phyloP scores from a whole-genome alignment of 169 alveolate species.

The Sarcocystis neurona region DNA sequence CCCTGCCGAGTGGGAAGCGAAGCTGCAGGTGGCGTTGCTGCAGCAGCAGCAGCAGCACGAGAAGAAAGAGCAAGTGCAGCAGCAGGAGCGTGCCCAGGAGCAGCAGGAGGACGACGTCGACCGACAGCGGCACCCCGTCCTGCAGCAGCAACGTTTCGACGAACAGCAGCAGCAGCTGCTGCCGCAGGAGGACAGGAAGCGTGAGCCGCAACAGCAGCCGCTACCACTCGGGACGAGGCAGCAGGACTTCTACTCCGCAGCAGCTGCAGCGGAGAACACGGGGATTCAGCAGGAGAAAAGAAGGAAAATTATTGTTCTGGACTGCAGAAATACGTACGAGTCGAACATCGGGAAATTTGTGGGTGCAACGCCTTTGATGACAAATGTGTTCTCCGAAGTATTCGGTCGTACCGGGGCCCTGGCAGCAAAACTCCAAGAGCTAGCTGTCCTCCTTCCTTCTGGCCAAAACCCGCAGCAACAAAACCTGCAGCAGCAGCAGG shows the following conservation, averaged over 20 bases:
- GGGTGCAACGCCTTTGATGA: slow-evolving; percentile 58
- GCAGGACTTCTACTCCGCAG: no score
- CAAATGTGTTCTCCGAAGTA: slow-evolving; percentile 57
- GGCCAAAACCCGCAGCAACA: neutral
- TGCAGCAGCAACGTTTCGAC: neutral
- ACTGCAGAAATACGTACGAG: slow-evolving; percentile 62
- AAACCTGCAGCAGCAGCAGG: neutral
- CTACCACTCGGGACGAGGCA: no score
- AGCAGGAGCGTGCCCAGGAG: slow-evolving; percentile 16
- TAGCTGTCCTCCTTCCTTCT: slow-evolving; percentile 26
- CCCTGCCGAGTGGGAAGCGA: slow-evolving; percentile 57
- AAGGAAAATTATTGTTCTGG: slow-evolving; percentile 46
- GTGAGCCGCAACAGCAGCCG: neutral
- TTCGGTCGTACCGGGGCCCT: slow-evolving; percentile 57
- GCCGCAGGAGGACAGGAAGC: neutral
- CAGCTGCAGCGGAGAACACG: no score
- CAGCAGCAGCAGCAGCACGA: slow-evolving; percentile 28
- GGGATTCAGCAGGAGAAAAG: slow-evolving; percentile 1
- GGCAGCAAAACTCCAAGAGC: slow-evolving; percentile 17
- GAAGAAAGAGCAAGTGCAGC: slow-evolving; percentile 4
- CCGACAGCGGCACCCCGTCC: neutral
- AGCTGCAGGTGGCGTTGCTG: slow-evolving; percentile 36
- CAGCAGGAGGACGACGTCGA: neutral
- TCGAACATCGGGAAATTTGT: slow-evolving; percentile 62
- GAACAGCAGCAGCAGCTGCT: neutral